phyloP scores from a whole-genome alignment of 441 rosid species.

The Populus hybrid region DNA sequence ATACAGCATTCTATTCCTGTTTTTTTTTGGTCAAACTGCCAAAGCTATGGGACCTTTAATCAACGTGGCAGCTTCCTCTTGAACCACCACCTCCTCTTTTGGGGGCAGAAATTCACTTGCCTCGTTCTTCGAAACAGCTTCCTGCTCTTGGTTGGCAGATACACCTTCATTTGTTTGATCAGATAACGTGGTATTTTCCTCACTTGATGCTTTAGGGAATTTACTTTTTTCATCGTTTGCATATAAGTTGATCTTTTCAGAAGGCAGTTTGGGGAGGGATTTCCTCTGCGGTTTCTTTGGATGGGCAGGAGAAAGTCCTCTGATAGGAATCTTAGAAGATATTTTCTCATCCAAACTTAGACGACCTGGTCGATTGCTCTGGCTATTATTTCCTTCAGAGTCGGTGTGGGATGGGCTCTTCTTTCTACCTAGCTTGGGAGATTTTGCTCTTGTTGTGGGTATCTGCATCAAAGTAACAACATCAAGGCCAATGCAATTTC shows the following conservation, averaged over 20 bases:
- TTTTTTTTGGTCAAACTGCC: conserved; percentile 26
- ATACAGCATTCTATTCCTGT: conserved; percentile 20
- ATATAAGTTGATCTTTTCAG: conserved; percentile 55
- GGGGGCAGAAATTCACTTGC: conserved; percentile 25
- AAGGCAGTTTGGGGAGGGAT: conserved; percentile 92
- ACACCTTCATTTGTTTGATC: conserved; percentile 28
- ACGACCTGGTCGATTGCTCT: conserved; percentile 38
- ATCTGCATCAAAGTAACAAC: conserved; percentile 47
- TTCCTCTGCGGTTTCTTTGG: conserved; percentile 66
- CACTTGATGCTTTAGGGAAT: conserved; percentile 35
- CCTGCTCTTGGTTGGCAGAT: conserved; percentile 28
- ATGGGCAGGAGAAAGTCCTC: conserved; percentile 45
- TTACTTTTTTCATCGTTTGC: conserved; percentile 26
- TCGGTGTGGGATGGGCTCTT: conserved; percentile 50
- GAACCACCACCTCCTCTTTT: conserved; percentile 17
- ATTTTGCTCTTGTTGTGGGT: conserved; percentile 92
- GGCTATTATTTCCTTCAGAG: conserved; percentile 45
- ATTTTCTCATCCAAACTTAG: conserved; percentile 72
- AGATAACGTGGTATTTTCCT: conserved; percentile 24
- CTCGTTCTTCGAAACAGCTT: conserved; percentile 20
- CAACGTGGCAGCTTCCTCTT: conserved; percentile 27
- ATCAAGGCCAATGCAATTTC: conserved; percentile 18
- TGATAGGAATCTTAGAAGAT: conserved; percentile 35
- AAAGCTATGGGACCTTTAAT: conserved; percentile 30
- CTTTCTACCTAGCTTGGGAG: conserved; percentile 93